These are phyloP conservation scores for Apiotrichum gracile DNA, from an alignment of 1,284 basidiomycete species.

Conservation along the genomic window DNA sequence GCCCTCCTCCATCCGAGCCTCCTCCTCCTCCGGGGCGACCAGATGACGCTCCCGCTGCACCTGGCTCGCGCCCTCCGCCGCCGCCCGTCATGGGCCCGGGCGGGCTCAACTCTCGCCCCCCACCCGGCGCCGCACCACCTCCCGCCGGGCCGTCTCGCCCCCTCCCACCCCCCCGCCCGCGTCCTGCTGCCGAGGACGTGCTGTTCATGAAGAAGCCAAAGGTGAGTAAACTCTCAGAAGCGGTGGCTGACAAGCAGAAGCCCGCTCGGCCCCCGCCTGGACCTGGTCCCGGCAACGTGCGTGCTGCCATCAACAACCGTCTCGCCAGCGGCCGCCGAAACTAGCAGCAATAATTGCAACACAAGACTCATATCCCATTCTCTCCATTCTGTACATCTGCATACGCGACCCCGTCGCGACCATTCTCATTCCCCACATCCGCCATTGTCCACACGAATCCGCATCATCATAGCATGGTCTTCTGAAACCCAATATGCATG, in stretches of 20 bases:
- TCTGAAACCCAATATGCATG: not conserved
- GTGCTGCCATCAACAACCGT: constrained; percentile 16
- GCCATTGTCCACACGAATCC: not conserved
- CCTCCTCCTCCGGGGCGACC: no score
- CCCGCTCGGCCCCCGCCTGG: constrained; percentile 1
- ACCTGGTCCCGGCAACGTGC: constrained; percentile 10
- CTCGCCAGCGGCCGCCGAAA: constrained; percentile 4
- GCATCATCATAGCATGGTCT: not conserved
- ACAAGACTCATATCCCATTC: not conserved
- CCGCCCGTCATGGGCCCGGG: constrained; percentile 1
- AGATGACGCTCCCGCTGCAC: not conserved
- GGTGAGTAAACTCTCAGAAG: constrained; percentile 13
- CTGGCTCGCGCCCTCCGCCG: not conserved
- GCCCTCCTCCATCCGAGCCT: not conserved
- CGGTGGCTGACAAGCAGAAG: constrained; percentile 10
- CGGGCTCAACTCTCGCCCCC: not conserved
- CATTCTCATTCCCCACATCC: not conserved
- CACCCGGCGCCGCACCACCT: not conserved
- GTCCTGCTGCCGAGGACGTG: constrained; percentile 28
- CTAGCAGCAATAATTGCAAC: not conserved
- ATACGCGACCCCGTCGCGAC: no score
- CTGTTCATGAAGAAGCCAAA: constrained; percentile 46
- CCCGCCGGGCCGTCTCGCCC: not conserved
- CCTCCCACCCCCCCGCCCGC: constrained; percentile 1
- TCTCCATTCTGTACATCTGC: not conserved